phyloP scores from a whole-genome alignment of 176 grass and related monocot species.

The Oryza meridionalis region DNA sequence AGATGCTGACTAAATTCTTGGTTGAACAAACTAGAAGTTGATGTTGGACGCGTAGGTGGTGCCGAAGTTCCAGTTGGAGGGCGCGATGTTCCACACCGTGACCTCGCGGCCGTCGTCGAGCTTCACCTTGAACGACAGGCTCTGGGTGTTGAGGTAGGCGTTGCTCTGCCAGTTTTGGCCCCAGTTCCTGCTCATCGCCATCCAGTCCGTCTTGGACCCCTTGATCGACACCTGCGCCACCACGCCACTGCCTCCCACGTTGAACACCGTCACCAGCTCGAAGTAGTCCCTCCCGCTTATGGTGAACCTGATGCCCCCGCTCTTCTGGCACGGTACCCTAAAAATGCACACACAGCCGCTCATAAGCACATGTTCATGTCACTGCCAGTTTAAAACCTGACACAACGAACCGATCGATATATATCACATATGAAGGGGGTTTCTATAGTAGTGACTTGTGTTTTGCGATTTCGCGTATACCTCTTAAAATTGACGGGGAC shows the following conservation, averaged over 20 bases:
- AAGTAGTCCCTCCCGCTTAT: slow-evolving; percentile 57
- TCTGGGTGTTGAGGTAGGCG: slow-evolving; percentile 58
- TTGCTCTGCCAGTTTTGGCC: slow-evolving; percentile 65
- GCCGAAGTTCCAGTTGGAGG: slow-evolving; percentile 61
- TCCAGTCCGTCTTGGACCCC: slow-evolving; percentile 49
- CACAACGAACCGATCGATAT: neutral
- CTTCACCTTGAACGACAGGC: slow-evolving; percentile 58
- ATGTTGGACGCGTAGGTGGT: slow-evolving; percentile 25
- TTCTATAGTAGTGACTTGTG: neutral
- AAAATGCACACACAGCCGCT: neutral
- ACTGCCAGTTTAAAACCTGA: no score
- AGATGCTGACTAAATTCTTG: neutral
- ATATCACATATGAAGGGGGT: neutral
- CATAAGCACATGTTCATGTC: neutral
- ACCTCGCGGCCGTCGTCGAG: slow-evolving; percentile 40
- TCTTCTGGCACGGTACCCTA: slow-evolving; percentile 46
- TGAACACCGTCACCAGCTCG: slow-evolving; percentile 49
- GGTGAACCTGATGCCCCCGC: slow-evolving; percentile 51
- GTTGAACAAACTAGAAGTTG: slow-evolving; percentile 28
- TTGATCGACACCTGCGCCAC: slow-evolving; percentile 54
- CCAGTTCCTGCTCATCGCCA: slow-evolving; percentile 67
- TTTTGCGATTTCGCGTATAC: neutral
- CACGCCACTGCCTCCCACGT: slow-evolving; percentile 59
- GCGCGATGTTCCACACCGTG: slow-evolving; percentile 38
- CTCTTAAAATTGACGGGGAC: slow-evolving; percentile 49